Percentiles rank a stretch among this genome's conserved stretches.
These are phyloP conservation scores for Elsinoe perseae DNA, from an alignment of 2,329 filamentous ascomycete genomes.

Conservation along the genomic window DNA sequence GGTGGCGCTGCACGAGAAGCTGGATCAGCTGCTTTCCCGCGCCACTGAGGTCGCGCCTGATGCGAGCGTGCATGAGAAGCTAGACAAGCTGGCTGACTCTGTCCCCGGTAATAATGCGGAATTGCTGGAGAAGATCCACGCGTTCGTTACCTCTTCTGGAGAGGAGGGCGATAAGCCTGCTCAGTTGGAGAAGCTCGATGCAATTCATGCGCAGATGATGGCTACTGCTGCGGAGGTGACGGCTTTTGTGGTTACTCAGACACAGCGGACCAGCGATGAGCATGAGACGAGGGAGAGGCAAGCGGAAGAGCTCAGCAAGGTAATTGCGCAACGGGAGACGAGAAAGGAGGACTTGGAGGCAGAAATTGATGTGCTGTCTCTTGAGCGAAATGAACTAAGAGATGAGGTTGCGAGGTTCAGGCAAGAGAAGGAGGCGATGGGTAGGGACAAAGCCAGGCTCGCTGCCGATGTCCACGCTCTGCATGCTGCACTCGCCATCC, in stretches of 20 bases:
- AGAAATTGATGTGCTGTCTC: slow-evolving; percentile 39
- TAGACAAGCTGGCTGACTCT: slow-evolving; percentile 47
- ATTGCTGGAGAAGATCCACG: slow-evolving; percentile 10
- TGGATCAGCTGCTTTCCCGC: slow-evolving; percentile 41
- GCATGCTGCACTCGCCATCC: slow-evolving; percentile 80
- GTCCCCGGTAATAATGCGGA: slow-evolving; percentile 7
- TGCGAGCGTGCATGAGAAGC: slow-evolving; percentile 33
- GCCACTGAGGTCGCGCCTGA: slow-evolving; percentile 10
- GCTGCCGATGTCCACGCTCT: slow-evolving; percentile 82
- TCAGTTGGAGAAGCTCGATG: slow-evolving; percentile 74
- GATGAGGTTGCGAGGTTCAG: slow-evolving; percentile 52
- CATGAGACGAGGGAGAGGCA: slow-evolving; percentile 71
- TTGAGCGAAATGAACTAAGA: slow-evolving; percentile 40
- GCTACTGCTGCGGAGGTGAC: slow-evolving; percentile 77
- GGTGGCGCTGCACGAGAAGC: slow-evolving; percentile 51
- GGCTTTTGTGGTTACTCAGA: slow-evolving; percentile 70
- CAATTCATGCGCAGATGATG: slow-evolving; percentile 82
- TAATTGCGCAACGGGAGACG: slow-evolving; percentile 66
- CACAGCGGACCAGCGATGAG: slow-evolving; percentile 64
- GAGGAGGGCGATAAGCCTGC: slow-evolving; percentile 61
- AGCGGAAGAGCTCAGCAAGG: slow-evolving; percentile 68
- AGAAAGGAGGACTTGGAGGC: slow-evolving; percentile 54
- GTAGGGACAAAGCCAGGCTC: slow-evolving; percentile 69
- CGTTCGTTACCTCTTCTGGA: slow-evolving; percentile 28
- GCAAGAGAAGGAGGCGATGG: slow-evolving; percentile 66